Evolutionary conservation across 306 rosid genomes (phyloP).

Genomic region (Arachis stenosperma): DNA sequence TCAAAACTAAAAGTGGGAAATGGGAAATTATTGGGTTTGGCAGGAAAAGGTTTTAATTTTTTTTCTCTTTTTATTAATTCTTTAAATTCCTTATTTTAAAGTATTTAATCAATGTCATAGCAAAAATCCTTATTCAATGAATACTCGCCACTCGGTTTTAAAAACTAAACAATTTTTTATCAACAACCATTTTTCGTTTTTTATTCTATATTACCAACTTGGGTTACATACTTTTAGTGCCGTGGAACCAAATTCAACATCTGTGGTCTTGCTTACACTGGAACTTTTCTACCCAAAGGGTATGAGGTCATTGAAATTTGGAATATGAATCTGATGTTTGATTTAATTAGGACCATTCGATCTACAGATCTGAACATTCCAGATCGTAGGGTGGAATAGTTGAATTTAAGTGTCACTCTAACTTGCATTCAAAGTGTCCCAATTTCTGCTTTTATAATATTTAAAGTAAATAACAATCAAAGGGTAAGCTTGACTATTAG

Average conservation of each 20-base stretch:
- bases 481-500: not conserved
- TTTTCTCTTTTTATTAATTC: too few species aligned
- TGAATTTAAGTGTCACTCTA: not conserved
- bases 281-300: not conserved
- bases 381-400: not conserved
- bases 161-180: too few species aligned
- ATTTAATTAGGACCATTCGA: conserved; percentile 23
- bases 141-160: too few species aligned
- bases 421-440: not conserved
- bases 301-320: not conserved
- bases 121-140: too few species aligned
- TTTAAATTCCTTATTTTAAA: too few species aligned
- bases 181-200: too few species aligned
- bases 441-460: not conserved
- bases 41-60: too few species aligned
- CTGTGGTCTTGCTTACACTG: not conserved
- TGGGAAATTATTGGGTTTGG: too few species aligned
- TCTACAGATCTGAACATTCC: not conserved
- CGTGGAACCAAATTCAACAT: not conserved
- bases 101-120: too few species aligned
- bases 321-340: not conserved
- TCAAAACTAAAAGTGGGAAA: too few species aligned
- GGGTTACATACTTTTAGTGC: not conserved
- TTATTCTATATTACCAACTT: too few species aligned
- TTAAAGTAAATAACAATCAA: not conserved